Base-by-base conservation (phyloP, 352 stramenopile genomes). In the Globisporangium nagaii region DNA sequence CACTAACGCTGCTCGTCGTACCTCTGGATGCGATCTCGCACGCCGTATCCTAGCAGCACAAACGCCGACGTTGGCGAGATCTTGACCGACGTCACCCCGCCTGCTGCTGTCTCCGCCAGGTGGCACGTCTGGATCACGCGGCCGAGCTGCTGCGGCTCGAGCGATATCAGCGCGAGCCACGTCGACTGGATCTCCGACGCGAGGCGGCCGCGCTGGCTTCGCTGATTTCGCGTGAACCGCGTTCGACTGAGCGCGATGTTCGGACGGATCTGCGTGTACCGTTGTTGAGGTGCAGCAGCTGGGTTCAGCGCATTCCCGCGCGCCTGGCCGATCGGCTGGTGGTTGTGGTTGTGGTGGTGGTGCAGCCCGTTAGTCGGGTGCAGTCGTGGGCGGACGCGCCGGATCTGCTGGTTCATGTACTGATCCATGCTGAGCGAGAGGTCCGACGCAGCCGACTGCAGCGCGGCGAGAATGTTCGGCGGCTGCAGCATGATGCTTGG, bases 71-170 rank as follows among this genome's bases (percentile, higher is more conserved):
- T 92, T 9, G 88, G 85, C 12, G 85, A 96, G 28, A 96, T 79
- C 69, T 96, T 96, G 45, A 95, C 84, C 0, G 86, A 96, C 1
- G 88, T 96, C 30, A 96, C 84, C 9, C 86, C 86, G 22, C 84
- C 81, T 13, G 86, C 86, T 9, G 80, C 73, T 7, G 80, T 91
- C 59, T 92, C 79, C 5, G 84, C 71, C 37, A 96, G 67, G 47
- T 91, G 73, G 39, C 79, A 88, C 22, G 86, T 93, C 60, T 96
- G 84, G 34, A 96, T 70, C 13, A 96, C 76, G 19, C 65, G 68
- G 11, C 86, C 84, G 19, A 94, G 68, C 44, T 90, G 73, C 47
- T 93, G 73, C 24, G 81, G 73, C 30, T 89, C 83, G 7, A 95
- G 54, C 20, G 84, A 95, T 52, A 95, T 87, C 17, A 94, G 63